A percentile compares a stretch with the other conserved stretches of the same genome.
Evolutionary conservation across 2,329 filamentous ascomycete genomes (phyloP).

Genomic region (Sporothrix luriei): DNA sequence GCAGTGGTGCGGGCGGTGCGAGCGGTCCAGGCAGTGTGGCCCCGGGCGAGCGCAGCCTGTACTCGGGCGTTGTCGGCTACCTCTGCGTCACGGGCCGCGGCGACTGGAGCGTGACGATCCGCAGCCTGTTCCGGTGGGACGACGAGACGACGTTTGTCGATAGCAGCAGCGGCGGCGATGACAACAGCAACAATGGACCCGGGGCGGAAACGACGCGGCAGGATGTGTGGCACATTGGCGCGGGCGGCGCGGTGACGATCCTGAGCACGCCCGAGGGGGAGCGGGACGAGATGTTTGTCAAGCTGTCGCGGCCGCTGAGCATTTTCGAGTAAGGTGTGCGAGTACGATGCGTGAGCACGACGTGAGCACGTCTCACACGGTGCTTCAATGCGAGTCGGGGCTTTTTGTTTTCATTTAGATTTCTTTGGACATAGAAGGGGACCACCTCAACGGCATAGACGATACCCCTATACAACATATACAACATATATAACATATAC

Average conservation of each 20-base stretch:
- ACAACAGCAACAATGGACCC: neutral
- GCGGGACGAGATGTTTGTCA: conserved; percentile 87
- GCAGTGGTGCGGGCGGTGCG: neutral
- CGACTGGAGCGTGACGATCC: conserved; percentile 90
- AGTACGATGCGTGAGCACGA: neutral
- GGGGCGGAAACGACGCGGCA: conserved; percentile 37
- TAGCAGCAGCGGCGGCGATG: too few species aligned
- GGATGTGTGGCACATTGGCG: conserved; percentile 80
- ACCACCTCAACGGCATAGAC: conserved; percentile 28
- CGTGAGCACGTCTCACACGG: neutral
- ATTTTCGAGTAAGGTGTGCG: conserved; percentile 48
- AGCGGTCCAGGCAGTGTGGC: neutral
- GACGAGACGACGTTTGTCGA: conserved; percentile 50
- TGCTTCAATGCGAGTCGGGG: neutral
- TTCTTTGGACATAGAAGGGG: neutral
- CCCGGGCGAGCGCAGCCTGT: conserved; percentile 65
- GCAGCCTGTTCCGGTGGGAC: conserved; percentile 75
- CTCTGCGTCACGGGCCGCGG: conserved; percentile 81
- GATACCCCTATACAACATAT: conserved; percentile 24
- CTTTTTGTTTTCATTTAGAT: conserved; percentile 28
- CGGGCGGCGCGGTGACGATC: conserved; percentile 86
- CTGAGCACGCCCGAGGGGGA: conserved; percentile 79
- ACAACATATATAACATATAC: neutral
- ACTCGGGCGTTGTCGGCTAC: conserved; percentile 88
- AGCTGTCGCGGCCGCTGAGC: conserved; percentile 62